Percentiles rank a stretch among this genome's conserved stretches.
phyloP scores from a whole-genome alignment of 306 rosid genomes.

The Cucurbita ficifolia region DNA sequence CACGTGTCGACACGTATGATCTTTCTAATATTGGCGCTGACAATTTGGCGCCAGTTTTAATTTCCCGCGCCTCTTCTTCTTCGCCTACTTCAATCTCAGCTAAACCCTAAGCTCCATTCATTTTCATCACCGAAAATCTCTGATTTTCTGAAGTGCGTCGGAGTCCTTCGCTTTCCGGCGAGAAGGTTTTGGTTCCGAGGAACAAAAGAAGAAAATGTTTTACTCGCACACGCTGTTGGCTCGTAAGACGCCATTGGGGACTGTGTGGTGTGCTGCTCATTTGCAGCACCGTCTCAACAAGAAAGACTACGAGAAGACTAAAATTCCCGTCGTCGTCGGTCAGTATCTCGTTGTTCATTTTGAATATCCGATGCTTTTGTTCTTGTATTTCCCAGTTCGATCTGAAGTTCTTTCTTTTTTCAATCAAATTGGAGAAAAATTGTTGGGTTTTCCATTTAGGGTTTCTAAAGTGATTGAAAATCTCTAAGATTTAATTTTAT shows the following conservation, averaged over 20 bases:
- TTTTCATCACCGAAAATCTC: too few species aligned
- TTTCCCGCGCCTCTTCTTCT: slow-evolving; percentile 20
- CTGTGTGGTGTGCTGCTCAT: slow-evolving; percentile 93
- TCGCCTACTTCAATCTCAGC: not conserved
- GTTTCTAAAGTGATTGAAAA: not conserved
- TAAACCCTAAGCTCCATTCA: too few species aligned
- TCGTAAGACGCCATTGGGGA: slow-evolving; percentile 73
- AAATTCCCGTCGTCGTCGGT: slow-evolving; percentile 63
- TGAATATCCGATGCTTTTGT: not conserved
- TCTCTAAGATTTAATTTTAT: not conserved
- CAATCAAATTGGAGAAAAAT: not conserved
- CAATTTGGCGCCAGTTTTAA: slow-evolving; percentile 19
- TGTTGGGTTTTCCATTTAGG: not conserved
- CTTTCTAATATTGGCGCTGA: too few species aligned
- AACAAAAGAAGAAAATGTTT: slow-evolving; percentile 29
- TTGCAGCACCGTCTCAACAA: slow-evolving; percentile 72
- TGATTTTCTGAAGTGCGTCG: too few species aligned
- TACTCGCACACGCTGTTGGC: slow-evolving; percentile 76
- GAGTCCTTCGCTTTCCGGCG: too few species aligned
- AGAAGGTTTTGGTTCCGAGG: not conserved
- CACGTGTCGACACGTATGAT: not conserved
- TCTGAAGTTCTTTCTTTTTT: not conserved
- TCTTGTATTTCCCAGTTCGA: not conserved
- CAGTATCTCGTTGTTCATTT: not conserved
- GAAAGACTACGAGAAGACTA: slow-evolving; percentile 55